phyloP scores from a whole-genome alignment of 2,329 filamentous ascomycete species.

The Elsinoe australis region DNA sequence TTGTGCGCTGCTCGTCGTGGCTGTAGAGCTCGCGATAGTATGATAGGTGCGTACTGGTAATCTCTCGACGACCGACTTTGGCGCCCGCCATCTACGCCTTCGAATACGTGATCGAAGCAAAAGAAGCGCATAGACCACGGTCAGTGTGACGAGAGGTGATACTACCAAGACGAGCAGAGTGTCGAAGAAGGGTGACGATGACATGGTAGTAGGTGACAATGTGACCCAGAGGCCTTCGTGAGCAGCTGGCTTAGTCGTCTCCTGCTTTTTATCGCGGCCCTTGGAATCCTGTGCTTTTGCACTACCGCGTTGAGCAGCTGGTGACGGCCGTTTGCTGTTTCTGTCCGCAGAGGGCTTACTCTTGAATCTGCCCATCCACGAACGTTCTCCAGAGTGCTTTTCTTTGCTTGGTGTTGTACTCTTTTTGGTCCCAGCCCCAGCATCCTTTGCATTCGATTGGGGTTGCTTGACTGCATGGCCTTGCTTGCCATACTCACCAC shows the following conservation, averaged over 20 bases:
- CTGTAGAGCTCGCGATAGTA: constrained; percentile 61
- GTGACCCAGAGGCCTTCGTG: constrained; percentile 93
- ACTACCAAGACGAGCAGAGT: constrained; percentile 94
- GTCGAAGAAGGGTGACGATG: constrained; percentile 88
- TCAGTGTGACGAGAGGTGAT: constrained; percentile 84
- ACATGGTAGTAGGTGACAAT: constrained; percentile 78
- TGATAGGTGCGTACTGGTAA: constrained; percentile 95
- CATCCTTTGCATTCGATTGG: constrained; percentile 16
- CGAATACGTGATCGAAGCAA: constrained; percentile 83
- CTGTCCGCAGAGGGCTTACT: background rate
- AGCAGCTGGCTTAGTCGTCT: constrained; percentile 9
- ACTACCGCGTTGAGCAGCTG: background rate
- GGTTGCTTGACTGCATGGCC: constrained; percentile 23
- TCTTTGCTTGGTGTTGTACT: background rate
- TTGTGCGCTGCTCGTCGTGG: constrained; percentile 42
- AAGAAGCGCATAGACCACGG: constrained; percentile 83
- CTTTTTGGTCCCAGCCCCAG: constrained; percentile 1
- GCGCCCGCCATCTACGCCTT: constrained; percentile 87
- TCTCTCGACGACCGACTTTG: constrained; percentile 88
- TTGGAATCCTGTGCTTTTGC: background rate
- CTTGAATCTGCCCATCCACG: constrained; percentile 2
- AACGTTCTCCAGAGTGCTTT: background rate
- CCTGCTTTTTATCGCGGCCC: constrained; percentile 15
- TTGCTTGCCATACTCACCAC: constrained; percentile 57
- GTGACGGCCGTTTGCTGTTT: background rate